phyloP scores from a whole-genome alignment of 768 basidiomycete genomes.

The Lactarius pseudohatsudake region DNA sequence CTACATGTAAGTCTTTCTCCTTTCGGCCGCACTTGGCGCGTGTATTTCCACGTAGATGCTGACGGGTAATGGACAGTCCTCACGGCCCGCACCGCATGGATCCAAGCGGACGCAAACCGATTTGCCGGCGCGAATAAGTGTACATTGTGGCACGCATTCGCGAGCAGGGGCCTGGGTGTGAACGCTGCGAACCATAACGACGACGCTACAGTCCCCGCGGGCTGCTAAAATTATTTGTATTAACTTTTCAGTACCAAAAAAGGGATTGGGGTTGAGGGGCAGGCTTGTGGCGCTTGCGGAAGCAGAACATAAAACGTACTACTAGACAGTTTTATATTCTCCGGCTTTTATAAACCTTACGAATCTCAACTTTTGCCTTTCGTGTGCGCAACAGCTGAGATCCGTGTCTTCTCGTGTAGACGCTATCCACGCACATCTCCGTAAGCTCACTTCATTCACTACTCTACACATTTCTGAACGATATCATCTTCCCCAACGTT shows the following conservation, averaged over 20 bases:
- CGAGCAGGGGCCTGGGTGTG: conserved; percentile 50
- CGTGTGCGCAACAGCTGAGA: too few species aligned
- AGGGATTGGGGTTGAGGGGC: too few species aligned
- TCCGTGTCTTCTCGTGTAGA: too few species aligned
- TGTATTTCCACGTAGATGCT: not conserved
- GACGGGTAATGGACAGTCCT: conserved; percentile 37
- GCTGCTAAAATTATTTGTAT: conserved; percentile 30
- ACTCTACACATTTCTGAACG: too few species aligned
- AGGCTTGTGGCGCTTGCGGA: too few species aligned
- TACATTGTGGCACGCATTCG: conserved; percentile 47
- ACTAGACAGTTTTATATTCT: too few species aligned
- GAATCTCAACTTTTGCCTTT: too few species aligned
- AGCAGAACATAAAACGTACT: too few species aligned
- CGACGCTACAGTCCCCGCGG: conserved; percentile 35
- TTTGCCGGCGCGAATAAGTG: conserved; percentile 49
- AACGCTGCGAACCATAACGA: conserved; percentile 38
- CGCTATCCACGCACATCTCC: too few species aligned
- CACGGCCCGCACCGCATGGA: conserved; percentile 49
- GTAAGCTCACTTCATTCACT: too few species aligned
- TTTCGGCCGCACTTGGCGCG: not conserved
- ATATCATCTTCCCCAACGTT: too few species aligned
- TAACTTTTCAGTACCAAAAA: not conserved
- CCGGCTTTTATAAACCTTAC: too few species aligned
- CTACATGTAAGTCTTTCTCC: conserved; percentile 43
- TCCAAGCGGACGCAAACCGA: conserved; percentile 51